Evolutionary conservation across 129 eudicot species (phyloP), one percentile per base, ranked within the genome.

Genomic region (Scalesia atractyloides): DNA sequence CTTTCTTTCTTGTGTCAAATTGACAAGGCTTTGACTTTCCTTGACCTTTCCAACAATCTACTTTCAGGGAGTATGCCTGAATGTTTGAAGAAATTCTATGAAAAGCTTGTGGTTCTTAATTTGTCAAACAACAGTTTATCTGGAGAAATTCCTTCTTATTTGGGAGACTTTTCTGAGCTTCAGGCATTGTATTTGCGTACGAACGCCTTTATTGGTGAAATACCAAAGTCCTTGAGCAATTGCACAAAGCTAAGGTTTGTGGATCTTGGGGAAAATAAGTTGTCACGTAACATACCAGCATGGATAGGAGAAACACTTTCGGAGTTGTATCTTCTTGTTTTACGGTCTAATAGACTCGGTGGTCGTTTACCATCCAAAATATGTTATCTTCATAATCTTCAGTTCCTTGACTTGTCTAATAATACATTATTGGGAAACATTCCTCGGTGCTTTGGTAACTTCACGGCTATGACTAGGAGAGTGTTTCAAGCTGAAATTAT

Each of bases 321-420:
- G 9, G 4, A 14, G 2, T n/a, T 80, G 18, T 58, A 17, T 15
- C 60, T 80, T 60, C 72, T 80, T 12, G 51, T 59, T 41, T 50
- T 75, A 17, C 69, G 60, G 10, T 46, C 69, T 18, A 82, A 76
- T 67, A 46, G 26, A 8, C 68, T 82, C 4, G 3, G 10, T n/a
- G 81, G 78, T 6, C 70, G 74, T 49, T 70, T 76, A 44, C 81
- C 85, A 3, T 64, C 62, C 68, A 49, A 18, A n/a, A 3, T 76
- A 47, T 66, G 82, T 61, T 12, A 9, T 14, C 58, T 80, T n/a
- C 43, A 9, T 8, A 22, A 58, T 14, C 34, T 73, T 20, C 75
- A 73, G 37, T 12, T 80, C 66, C 72, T 80, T 41, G 83, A 80
- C 33, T 14, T 81, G 8, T 76, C 85, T 56, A 43, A 16, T 7